Conservation (phyloP, 495 filamentous ascomycete species). For the Lichina pygmaea region DNA sequence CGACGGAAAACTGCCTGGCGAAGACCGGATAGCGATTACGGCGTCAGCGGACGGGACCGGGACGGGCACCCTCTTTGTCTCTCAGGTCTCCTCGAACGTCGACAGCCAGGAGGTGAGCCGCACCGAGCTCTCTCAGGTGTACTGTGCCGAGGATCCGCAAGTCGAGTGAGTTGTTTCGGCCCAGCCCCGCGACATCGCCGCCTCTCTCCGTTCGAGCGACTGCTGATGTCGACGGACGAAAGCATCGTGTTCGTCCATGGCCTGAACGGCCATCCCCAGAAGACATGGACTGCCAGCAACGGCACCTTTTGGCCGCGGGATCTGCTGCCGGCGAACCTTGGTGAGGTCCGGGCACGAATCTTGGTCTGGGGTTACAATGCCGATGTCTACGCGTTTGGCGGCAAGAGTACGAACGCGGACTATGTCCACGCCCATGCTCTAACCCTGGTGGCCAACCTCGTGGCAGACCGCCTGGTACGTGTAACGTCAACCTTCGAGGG, state of each 20-base stretch:
- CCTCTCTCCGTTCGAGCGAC: neutral
- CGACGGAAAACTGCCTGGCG: no score
- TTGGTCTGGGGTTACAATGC: constrained; percentile 72
- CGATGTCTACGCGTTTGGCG: constrained; percentile 35
- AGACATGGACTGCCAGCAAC: constrained; percentile 43
- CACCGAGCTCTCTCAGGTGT: constrained; percentile 38
- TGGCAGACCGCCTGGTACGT: constrained; percentile 29
- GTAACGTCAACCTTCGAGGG: neutral
- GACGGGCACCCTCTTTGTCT: no score
- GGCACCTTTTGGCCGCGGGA: constrained; percentile 54
- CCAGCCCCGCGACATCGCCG: neutral
- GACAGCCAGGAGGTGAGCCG: constrained; percentile 20
- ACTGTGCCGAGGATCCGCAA: constrained; percentile 17
- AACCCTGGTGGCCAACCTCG: constrained; percentile 35
- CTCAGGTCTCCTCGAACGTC: no score
- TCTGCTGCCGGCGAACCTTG: constrained; percentile 37
- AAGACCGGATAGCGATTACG: no score
- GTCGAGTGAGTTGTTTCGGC: constrained; percentile 8
- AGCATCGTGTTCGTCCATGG: constrained; percentile 36
- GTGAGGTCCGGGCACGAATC: constrained; percentile 28
- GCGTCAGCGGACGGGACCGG: no score
- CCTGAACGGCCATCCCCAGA: constrained; percentile 49
- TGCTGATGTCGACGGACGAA: constrained; percentile 3
- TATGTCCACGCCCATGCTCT: constrained; percentile 65
- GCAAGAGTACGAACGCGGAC: constrained; percentile 29